These are phyloP conservation scores for Boletus rufocinnamomeus DNA, from an alignment of 768 basidiomycete genomes.

Conservation along the genomic window DNA sequence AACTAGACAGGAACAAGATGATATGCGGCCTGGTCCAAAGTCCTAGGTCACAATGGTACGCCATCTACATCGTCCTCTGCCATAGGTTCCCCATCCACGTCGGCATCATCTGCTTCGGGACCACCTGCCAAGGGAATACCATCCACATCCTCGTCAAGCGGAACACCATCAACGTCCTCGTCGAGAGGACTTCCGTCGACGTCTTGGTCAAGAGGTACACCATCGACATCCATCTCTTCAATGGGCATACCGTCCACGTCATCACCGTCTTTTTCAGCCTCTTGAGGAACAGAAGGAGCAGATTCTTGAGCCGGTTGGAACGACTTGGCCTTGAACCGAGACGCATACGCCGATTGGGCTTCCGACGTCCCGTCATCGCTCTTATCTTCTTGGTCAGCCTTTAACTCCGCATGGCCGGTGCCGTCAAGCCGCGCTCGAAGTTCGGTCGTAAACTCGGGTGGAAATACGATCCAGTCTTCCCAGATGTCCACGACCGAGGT, in stretches of 20 bases:
- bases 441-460: constrained; percentile 79
- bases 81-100: constrained; percentile 35
- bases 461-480: constrained; percentile 98
- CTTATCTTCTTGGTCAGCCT: constrained; percentile 31
- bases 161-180: constrained; percentile 28
- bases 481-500: constrained; percentile 88
- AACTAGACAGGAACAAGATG: neutral
- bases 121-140: constrained; percentile 38
- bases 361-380: constrained; percentile 20
- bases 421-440: constrained; percentile 79
- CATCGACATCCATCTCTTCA: constrained; percentile 54
- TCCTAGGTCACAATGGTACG: constrained; percentile 34
- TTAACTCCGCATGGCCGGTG: constrained; percentile 32
- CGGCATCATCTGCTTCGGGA: constrained; percentile 18
- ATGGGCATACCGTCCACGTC: constrained; percentile 56
- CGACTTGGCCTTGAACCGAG: constrained; percentile 75
- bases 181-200: constrained; percentile 41
- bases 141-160: constrained; percentile 39
- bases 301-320: constrained; percentile 68
- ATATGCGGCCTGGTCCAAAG: neutral
- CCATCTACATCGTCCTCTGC: constrained; percentile 41
- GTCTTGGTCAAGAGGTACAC: constrained; percentile 43
- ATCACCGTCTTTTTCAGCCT: constrained; percentile 42
- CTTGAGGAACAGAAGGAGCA: constrained; percentile 25
- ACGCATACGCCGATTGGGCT: constrained; percentile 41